Base-by-base conservation (phyloP, 208 protist genomes). In the Tritrichomonas foetus region DNA sequence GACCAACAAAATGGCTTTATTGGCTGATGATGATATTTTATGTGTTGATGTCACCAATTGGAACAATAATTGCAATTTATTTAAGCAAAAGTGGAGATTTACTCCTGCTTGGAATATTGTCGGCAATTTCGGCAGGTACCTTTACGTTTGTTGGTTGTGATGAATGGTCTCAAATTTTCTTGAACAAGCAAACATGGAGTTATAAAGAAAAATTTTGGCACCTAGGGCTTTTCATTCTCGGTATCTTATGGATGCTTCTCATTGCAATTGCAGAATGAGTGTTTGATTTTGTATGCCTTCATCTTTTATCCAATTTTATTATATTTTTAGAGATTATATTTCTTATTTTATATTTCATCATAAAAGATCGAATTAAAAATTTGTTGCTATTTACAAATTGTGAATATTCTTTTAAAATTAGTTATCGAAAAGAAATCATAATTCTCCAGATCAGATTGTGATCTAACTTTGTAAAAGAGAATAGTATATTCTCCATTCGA, bases 161-260 rank as follows among this genome's bases (percentile, higher is more conserved):
- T 16, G 78, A 89, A 57, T 89, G 78, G 78, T 53, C 78, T 39
- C 27, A 89, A 57, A 89, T 89, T 41, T 89, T 57, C 16, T 41
- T 57, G 47, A 25, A 89, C 47, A 89, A 57, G 30, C 8, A 13
- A 8, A 8, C 33, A 30, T 89, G 78, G 78, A 22, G 9, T 22
- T n/a, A 14, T 53, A 14, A 8, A 27, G 78, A 89, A 39, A 89
- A 89, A 33, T n/a, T 30, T 0, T 89, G 78, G 78, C 78, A 89
- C 30, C 39, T 89, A 5, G 47, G 41, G 30, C 33, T 89, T 41
- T 89, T 57, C n/a, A n/a, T 57, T 16, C 1, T 89, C 3, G 78
- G 78, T 39, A 47, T 89, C 13, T 53, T 89, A n/a, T 89, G 78
- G 41, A 89, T 89, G 78, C 47, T 89, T 57, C 27, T 61, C 0